Conservation (phyloP, 1,284 basidiomycete species). For the Pterulicium gracile region DNA sequence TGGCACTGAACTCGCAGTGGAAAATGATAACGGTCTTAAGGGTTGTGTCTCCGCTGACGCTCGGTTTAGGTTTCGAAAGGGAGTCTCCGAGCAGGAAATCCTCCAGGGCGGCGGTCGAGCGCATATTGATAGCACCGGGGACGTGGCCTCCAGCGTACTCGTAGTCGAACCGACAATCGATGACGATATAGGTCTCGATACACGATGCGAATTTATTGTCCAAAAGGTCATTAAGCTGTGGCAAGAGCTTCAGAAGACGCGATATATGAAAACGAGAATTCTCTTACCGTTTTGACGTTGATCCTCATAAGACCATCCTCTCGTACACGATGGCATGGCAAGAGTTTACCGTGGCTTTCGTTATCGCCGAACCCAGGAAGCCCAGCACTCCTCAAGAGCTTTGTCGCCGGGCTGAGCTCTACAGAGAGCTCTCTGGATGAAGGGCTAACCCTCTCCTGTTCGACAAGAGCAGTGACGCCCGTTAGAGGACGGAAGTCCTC, state of each 20-base stretch:
- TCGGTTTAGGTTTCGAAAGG: constrained; percentile 58
- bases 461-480: constrained; percentile 39
- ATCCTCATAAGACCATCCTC: constrained; percentile 96
- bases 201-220: constrained; percentile 58
- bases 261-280: constrained; percentile 3
- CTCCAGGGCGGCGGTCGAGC: constrained; percentile 75
- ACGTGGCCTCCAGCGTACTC: constrained; percentile 95
- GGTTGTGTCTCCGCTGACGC: constrained; percentile 66
- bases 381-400: constrained; percentile 18
- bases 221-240: constrained; percentile 64
- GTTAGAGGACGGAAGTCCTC: constrained; percentile 66
- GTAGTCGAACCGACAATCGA: constrained; percentile 98
- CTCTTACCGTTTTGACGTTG: constrained; percentile 62
- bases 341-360: constrained; percentile 83
- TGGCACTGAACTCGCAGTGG: constrained; percentile 96
- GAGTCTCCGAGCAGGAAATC: constrained; percentile 60
- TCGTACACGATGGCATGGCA: constrained; percentile 89
- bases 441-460: constrained; percentile 34
- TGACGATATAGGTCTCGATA: constrained; percentile 66
- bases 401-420: neutral
- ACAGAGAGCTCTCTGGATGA: constrained; percentile 42
- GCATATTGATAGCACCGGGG: constrained; percentile 85
- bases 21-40: constrained; percentile 87
- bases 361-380: constrained; percentile 84
- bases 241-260: constrained; percentile 8